A percentile compares a stretch with the other conserved stretches of the same genome.
Evolutionary conservation across 2,329 filamentous ascomycete species (phyloP).

Genomic region (Polytolypa hystricis): DNA sequence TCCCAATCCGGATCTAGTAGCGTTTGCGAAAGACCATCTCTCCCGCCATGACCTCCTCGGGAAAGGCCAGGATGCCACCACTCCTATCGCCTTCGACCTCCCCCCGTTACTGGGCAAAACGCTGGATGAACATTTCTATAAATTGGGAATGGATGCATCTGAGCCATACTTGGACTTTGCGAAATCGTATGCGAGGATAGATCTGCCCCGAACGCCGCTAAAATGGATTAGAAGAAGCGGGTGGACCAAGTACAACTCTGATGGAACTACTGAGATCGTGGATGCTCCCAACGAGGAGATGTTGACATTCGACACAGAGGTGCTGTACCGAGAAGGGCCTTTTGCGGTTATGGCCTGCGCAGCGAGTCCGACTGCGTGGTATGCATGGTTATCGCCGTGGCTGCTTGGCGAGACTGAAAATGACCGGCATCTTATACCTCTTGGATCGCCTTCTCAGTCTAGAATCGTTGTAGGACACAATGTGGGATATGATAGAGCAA

Average conservation of each 20-base stretch:
- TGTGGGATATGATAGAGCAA: constrained; percentile 83
- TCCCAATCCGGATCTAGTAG: constrained; percentile 60
- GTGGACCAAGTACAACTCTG: constrained; percentile 82
- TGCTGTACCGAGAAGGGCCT: constrained; percentile 85
- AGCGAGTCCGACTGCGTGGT: constrained; percentile 81
- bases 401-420: constrained; percentile 69
- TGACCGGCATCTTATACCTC: constrained; percentile 69
- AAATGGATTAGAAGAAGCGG: constrained; percentile 72
- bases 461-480: constrained; percentile 89
- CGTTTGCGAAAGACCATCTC: constrained; percentile 72
- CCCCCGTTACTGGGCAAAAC: constrained; percentile 67
- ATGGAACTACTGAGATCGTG: constrained; percentile 62
- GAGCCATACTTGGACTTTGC: constrained; percentile 71
- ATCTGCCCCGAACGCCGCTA: constrained; percentile 49
- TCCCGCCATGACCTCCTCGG: constrained; percentile 74
- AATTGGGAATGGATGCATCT: constrained; percentile 71
- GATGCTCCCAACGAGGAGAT: constrained; percentile 68
- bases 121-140: constrained; percentile 89
- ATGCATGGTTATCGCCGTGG: constrained; percentile 96
- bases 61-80: constrained; percentile 68
- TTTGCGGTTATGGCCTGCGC: constrained; percentile 98
- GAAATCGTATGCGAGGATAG: constrained; percentile 57
- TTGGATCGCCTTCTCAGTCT: constrained; percentile 63
- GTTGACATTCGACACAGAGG: constrained; percentile 91
- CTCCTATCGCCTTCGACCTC: constrained; percentile 75